Base-by-base conservation (phyloP, 83 land plant species). In the Picea abies region DNA sequence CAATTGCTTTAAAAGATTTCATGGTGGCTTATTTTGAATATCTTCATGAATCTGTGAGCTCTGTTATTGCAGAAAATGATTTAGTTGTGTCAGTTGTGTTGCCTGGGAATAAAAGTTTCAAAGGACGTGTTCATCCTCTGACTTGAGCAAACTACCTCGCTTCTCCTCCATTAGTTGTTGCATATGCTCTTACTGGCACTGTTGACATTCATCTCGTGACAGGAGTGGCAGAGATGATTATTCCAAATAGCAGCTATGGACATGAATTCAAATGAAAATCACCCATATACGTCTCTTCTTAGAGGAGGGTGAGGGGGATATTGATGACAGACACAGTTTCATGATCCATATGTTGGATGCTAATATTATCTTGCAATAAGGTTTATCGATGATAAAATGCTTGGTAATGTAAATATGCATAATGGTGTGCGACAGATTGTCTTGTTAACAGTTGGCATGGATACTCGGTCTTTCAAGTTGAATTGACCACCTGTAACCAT, bases 161-260 rank as follows among this genome's bases (percentile, higher is more conserved):
- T 64, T 94, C 97, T 35, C 97, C 97, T 81, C 97, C 97, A 10
- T 87, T 94, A 49, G 97, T 92, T 1, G 93, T 94, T 65, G 97
- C 97, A 19, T 94, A 92, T 90, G 97, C 97, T 75, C 90, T 94
- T 84, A 95, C 95, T 87, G 97, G 97, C 79, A 94, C 93, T 56
- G 97, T 94, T 72, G 89, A 97, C 84, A 95, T 97, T 84, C 97
- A 97, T 79, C 95, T 97, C 82, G 96, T 90, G 78, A 97, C 90
- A 92, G 95, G 58, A 93, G 89, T 84, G 99, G 99, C 4, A 93
- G 90, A 81, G 81, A 84, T 61, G 93, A 95, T 10, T 97, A 86
- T 63, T 89, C 95, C 69, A 93, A 85, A 85, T 26, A 26, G 29
- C 29, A 26, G 0, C 29, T 26, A 26, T 26, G 29, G 29, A 26